A percentile compares a stretch with the other conserved stretches of the same genome.
Conservation (phyloP, 305 asterid species). For the Plantago lanceolata region DNA sequence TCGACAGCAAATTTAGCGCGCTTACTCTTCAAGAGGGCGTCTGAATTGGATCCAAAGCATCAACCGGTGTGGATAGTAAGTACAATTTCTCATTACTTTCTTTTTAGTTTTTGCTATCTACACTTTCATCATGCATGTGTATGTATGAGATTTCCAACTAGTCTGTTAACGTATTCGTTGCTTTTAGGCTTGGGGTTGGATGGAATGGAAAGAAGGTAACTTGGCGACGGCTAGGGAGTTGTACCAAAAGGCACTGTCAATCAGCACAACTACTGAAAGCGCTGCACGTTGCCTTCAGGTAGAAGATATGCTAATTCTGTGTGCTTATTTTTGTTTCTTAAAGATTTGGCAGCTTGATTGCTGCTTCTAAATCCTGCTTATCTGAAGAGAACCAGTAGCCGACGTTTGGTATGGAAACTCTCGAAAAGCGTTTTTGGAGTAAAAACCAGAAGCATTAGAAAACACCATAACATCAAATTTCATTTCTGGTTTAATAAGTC, state of each 20-base stretch:
- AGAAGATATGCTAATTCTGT: background rate
- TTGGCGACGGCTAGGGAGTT: conserved; percentile 70
- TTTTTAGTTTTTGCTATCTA: background rate
- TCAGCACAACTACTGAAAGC: conserved; percentile 61
- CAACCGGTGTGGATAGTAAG: conserved; percentile 98
- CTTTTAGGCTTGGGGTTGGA: conserved; percentile 98
- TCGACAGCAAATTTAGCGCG: conserved; percentile 80
- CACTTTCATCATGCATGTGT: background rate
- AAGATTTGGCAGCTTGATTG: background rate
- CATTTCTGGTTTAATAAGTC: background rate
- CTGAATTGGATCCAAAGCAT: conserved; percentile 78
- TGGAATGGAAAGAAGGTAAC: conserved; percentile 99
- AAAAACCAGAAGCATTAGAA: too few relatives aligned
- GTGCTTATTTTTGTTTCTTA: background rate
- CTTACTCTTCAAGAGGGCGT: conserved; percentile 64
- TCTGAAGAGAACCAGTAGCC: background rate
- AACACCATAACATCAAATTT: background rate
- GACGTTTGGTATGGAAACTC: background rate
- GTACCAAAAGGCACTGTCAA: conserved; percentile 75
- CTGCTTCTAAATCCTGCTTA: background rate
- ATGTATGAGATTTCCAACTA: background rate
- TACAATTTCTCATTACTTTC: background rate
- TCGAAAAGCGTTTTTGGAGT: background rate
- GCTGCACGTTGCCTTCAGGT: conserved; percentile 99
- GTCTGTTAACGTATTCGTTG: conserved; percentile 7